Base-by-base conservation (phyloP, 2,329 filamentous ascomycete genomes). In the Pyrenophora graminea region DNA sequence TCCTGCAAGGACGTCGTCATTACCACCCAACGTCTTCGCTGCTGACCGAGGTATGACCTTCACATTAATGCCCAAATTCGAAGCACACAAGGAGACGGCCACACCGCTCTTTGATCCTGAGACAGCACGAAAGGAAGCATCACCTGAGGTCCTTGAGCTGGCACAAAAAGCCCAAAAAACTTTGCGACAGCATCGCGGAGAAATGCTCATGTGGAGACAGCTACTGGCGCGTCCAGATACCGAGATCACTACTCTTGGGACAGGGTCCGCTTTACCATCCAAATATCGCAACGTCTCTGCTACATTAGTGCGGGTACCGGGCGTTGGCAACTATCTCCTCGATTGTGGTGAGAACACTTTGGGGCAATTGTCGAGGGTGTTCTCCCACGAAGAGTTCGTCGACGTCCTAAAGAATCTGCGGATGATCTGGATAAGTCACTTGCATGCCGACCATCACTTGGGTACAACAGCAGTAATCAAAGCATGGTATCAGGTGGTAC, bases 391-490 rank as follows among this genome's bases (percentile, higher is more conserved):
- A 4, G 82, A 90, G 58, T 77, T 93, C 3, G 78, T 78, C 23
- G 79, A 86, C n/a, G 80, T 96, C 10, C 77, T 99, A n/a, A 81
- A 79, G 52, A 86, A 95, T 56, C 79, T 99, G 37, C 87, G 86
- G 46, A 84, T 85, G 61, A 87, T 99, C 56, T 96, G 91, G 85
- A 94, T 99, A 74, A 96, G 90, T 72, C 94, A 99, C 75, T 79
- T 96, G 56, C 94, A 99, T 73, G 94, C 94, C 4, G 94, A 99
- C 75, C 94, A 99, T 74, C 94, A 97, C 68, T 82, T 99, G 17
- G 94, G 94, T 23, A 89, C 86, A 1, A 80, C 84, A n/a, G 83
- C 86, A 5, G 78, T 97, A n/a, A 84, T 97, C 66, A 86, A 84
- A 64, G 89, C 89, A 5, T 96, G 91, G 90, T 85, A 90, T 59